Conservation (phyloP, 352 stramenopile species). For the Pythium dissotocum region DNA sequence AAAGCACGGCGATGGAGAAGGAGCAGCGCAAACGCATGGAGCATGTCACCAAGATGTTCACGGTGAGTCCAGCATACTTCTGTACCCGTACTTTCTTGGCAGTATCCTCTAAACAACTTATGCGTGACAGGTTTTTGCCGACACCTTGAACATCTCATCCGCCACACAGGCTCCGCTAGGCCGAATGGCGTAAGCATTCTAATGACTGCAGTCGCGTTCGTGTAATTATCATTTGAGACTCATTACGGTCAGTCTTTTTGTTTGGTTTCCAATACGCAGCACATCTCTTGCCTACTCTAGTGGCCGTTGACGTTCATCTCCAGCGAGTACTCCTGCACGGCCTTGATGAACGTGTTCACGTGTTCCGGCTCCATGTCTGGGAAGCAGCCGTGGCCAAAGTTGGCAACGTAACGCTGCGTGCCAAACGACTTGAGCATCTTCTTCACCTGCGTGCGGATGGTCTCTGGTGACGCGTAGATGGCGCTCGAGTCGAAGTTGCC, state of each 20-base stretch:
- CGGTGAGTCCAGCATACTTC: conserved; percentile 32
- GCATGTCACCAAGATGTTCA: conserved; percentile 77
- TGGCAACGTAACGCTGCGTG: conserved; percentile 96
- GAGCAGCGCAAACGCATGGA: conserved; percentile 74
- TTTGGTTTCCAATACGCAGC: conserved; percentile 1
- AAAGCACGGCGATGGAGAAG: conserved; percentile 57
- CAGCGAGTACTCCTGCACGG: conserved; percentile 94
- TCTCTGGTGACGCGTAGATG: conserved; percentile 85
- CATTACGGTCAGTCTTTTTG: not conserved
- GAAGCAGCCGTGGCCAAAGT: conserved; percentile 97
- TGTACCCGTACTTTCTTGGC: conserved; percentile 12
- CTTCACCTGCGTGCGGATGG: conserved; percentile 85
- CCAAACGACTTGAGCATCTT: conserved; percentile 95
- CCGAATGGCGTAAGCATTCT: conserved; percentile 24
- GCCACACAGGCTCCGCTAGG: conserved; percentile 17
- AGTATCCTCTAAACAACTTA: not conserved
- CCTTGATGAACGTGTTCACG: conserved; percentile 95
- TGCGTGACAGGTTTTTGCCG: conserved; percentile 51
- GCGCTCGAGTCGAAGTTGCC: conserved; percentile 93
- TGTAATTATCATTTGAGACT: conserved; percentile 23
- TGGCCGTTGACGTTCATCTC: conserved; percentile 73
- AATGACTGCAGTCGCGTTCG: not conserved
- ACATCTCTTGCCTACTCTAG: conserved; percentile 11
- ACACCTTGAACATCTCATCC: conserved; percentile 64
- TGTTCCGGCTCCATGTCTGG: conserved; percentile 94